Conservation (phyloP, 345 rosid genomes). For the Lepidium sativum region DNA sequence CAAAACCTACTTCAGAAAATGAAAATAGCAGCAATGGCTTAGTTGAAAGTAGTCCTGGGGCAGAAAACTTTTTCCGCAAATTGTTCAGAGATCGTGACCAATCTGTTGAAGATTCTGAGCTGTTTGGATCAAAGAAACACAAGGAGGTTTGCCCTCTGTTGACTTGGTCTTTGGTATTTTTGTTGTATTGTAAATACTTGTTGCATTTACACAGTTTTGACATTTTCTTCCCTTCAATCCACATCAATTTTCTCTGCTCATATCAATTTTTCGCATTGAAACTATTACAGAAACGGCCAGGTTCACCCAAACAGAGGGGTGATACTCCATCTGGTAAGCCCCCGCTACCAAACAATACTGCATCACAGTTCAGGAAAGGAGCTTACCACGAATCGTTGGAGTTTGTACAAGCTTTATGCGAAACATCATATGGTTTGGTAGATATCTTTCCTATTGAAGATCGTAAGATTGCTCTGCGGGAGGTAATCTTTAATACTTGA, state of each 20-base stretch:
- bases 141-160: constrained; percentile 48
- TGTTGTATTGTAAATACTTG: not conserved
- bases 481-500: constrained; percentile 43
- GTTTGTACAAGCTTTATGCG: constrained; percentile 84
- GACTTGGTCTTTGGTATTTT: constrained; percentile 3
- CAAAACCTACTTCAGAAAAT: constrained; percentile 39
- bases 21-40: constrained; percentile 50
- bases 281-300: constrained; percentile 62
- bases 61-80: constrained; percentile 93
- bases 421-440: constrained; percentile 89
- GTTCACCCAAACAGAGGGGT: constrained; percentile 76
- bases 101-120: constrained; percentile 87
- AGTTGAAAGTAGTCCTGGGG: constrained; percentile 89
- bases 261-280: constrained; percentile 2
- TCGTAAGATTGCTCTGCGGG: constrained; percentile 84
- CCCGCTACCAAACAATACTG: constrained; percentile 62
- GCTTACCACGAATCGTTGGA: constrained; percentile 92
- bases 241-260: constrained; percentile 12
- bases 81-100: constrained; percentile 92
- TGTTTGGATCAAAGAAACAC: constrained; percentile 68
- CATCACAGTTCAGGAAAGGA: constrained; percentile 80
- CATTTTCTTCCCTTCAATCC: not conserved
- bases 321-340: constrained; percentile 65
- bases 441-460: constrained; percentile 98
- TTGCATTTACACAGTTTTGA: constrained; percentile 10